Conservation (phyloP, 164 flowering plant species). For the Sedum album region DNA sequence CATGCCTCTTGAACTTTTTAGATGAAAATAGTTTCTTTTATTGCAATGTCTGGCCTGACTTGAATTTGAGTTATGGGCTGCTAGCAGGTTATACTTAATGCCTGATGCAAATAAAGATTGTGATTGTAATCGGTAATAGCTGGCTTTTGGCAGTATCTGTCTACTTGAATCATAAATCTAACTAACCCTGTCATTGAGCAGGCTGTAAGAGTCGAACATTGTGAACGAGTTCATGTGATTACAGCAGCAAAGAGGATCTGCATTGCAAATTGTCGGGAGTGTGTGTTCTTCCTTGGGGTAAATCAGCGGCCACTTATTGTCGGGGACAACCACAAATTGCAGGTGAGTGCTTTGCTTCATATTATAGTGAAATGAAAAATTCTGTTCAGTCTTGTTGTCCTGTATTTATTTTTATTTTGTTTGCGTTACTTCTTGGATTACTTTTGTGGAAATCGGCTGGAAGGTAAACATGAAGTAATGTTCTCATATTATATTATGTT, state of each 20-base stretch:
- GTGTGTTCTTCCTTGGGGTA: constrained; percentile 85
- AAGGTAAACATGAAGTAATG: neutral
- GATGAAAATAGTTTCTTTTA: neutral
- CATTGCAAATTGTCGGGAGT: constrained; percentile 96
- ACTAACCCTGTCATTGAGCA: constrained; percentile 15
- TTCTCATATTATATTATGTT: neutral
- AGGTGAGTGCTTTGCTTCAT: constrained; percentile 32
- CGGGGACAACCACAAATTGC: constrained; percentile 92
- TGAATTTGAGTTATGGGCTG: neutral
- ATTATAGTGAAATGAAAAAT: neutral
- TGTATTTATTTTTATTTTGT: neutral
- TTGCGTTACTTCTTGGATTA: neutral
- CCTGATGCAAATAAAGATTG: neutral
- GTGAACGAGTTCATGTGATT: constrained; percentile 92
- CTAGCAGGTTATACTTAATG: neutral
- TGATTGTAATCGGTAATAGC: neutral
- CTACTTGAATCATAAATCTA: neutral
- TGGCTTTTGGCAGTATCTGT: neutral
- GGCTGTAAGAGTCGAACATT: constrained; percentile 94
- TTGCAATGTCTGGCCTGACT: neutral
- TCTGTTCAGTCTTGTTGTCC: neutral
- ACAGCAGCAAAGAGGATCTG: constrained; percentile 77
- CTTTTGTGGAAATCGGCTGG: neutral
- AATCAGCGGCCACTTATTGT: constrained; percentile 89
- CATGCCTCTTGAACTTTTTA: neutral